A percentile compares a stretch with the other conserved stretches of the same genome.
These are phyloP conservation scores for Didymella segeticola DNA, from an alignment of 2,329 filamentous ascomycete genomes.

Conservation along the genomic window DNA sequence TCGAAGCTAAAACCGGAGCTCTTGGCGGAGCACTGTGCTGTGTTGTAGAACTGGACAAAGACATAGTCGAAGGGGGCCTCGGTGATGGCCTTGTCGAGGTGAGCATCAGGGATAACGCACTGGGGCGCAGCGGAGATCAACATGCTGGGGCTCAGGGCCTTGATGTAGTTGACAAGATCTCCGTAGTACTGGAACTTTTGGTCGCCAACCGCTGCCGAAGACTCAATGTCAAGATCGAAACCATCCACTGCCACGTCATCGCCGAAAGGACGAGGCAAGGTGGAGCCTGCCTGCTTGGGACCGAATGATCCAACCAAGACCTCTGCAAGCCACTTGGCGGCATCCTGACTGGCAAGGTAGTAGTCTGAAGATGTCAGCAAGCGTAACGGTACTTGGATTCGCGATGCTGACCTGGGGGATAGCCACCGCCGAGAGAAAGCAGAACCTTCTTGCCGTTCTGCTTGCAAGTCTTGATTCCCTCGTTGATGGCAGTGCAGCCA, in stretches of 20 bases:
- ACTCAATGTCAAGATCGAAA: constrained; percentile 60
- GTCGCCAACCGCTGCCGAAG: constrained; percentile 23
- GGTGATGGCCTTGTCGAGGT: constrained; percentile 54
- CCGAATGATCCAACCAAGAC: constrained; percentile 61
- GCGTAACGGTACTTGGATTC: not conserved
- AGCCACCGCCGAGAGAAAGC: constrained; percentile 57
- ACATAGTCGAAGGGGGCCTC: constrained; percentile 59
- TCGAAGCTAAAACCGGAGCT: constrained; percentile 56
- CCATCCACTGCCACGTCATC: constrained; percentile 56
- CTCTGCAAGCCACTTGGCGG: constrained; percentile 56
- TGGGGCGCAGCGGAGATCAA: constrained; percentile 63
- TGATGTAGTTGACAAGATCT: constrained; percentile 57
- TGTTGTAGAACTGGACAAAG: constrained; percentile 66
- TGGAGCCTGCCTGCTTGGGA: constrained; percentile 39
- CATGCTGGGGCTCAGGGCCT: constrained; percentile 48
- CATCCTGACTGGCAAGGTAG: constrained; percentile 49
- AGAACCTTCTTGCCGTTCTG: constrained; percentile 46
- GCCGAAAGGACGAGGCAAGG: constrained; percentile 57
- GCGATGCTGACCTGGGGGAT: constrained; percentile 8
- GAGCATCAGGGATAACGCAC: constrained; percentile 57
- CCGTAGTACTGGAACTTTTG: constrained; percentile 54
- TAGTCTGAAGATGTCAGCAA: constrained; percentile 48
- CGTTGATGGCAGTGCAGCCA: constrained; percentile 53
- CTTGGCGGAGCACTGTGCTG: constrained; percentile 57
- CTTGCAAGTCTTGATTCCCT: constrained; percentile 42